Percentiles rank a stretch among this genome's conserved stretches.
phyloP scores from a whole-genome alignment of 1,284 basidiomycete genomes.

The Somion occarium region DNA sequence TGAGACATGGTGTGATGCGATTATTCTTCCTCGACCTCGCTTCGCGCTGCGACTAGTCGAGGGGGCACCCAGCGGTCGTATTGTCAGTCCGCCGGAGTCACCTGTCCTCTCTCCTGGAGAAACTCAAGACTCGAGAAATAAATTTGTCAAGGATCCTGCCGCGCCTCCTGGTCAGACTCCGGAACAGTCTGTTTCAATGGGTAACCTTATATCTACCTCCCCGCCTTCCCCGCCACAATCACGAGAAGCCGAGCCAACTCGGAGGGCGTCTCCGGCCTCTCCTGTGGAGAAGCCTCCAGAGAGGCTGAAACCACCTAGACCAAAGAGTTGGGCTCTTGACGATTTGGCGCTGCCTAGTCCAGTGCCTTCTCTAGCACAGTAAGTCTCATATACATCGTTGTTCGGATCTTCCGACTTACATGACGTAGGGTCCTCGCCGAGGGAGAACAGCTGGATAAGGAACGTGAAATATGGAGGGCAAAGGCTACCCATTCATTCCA shows the following conservation, averaged over 20 bases:
- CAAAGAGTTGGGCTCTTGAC: constrained; percentile 51
- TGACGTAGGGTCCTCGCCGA: constrained; percentile 58
- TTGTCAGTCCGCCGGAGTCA: constrained; percentile 40
- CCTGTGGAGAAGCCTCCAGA: neutral
- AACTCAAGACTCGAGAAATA: neutral
- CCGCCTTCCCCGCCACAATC: constrained; percentile 1
- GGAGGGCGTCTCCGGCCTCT: neutral
- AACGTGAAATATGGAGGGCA: constrained; percentile 61
- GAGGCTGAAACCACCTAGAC: constrained; percentile 24
- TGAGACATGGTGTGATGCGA: constrained; percentile 75
- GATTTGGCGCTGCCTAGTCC: constrained; percentile 56
- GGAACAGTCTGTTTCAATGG: constrained; percentile 20
- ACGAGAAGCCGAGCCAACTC: neutral
- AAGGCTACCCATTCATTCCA: constrained; percentile 60
- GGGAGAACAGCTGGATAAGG: constrained; percentile 49
- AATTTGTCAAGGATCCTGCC: neutral
- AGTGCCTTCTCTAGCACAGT: constrained; percentile 58
- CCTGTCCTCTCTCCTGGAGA: constrained; percentile 1
- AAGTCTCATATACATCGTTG: constrained; percentile 21
- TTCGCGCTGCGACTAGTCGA: constrained; percentile 42
- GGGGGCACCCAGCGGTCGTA: constrained; percentile 26
- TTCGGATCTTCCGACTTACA: constrained; percentile 2
- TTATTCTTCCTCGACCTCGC: constrained; percentile 68
- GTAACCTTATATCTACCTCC: constrained; percentile 14
- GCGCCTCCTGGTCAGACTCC: constrained; percentile 7